Evolutionary conservation across 805 yeast genomes (phyloP), one percentile per base, ranked within the genome.

Genomic region (Ogataea haglerorum): DNA sequence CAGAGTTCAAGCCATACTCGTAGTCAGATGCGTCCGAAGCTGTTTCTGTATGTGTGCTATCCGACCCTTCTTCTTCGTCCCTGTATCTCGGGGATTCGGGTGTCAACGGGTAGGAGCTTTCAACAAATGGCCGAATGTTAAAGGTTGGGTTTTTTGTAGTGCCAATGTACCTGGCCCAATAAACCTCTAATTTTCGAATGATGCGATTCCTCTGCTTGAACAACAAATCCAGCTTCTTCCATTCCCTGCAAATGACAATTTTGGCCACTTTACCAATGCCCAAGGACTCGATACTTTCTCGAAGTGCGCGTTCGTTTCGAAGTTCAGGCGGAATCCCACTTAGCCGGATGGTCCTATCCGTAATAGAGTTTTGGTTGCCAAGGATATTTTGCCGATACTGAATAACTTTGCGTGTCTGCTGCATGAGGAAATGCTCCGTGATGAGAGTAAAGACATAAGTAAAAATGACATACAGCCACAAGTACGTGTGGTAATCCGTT

Each of bases 301-400:
- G 80, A 50, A 91, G 64, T 10, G 76, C 78, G n/a, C 72, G 71
- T 50, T 80, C 89, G 42, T 78, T 81, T 37, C 97, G 71, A 30
- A 90, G 65, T 33, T 81, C 80, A 0, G 85, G 82, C 0, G 98
- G 97, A 4, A 91, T 87, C 0, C 98, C 98, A 26, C 91, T 80
- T 10, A 91, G 60, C 43, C 91, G 69, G 29, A 93, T 82, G 1
- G 98, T 93, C 58, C 96, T 73, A 68, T 91, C 98, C 0, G 98
- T 87, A 43, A 91, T 73, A 8, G 95, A 82, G 57, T 84, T 84
- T 59, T 90, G 97, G 47, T 74, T 76, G 0, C 98, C 97, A 48
- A 91, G 67, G 55, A 85, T 84, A 37, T 65, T 66, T 63, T 91
- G 98, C 47, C 98, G 75, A 50, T 85, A 82, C 36, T 71, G 66